Conservation (phyloP, 495 filamentous ascomycete species). For the Alectoria sarmentosa region DNA sequence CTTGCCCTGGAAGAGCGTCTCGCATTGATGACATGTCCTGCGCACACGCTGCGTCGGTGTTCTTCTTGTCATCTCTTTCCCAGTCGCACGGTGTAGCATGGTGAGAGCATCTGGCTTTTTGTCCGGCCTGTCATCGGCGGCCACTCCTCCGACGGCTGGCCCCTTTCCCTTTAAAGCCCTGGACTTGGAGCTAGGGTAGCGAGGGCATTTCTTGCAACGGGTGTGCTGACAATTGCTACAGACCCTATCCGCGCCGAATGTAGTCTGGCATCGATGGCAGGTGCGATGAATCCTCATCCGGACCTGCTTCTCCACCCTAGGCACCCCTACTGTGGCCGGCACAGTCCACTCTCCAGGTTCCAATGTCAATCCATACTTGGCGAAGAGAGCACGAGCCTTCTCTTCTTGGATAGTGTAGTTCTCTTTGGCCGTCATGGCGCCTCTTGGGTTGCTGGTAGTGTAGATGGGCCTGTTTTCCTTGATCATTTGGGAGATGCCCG, state of each 20-base stretch:
- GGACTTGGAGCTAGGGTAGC: slow-evolving; percentile 56
- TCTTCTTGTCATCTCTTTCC: slow-evolving; percentile 64
- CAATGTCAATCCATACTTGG: slow-evolving; percentile 65
- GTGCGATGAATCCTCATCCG: slow-evolving; percentile 84
- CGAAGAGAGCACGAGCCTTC: slow-evolving; percentile 62
- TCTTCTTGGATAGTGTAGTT: slow-evolving; percentile 54
- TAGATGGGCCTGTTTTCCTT: slow-evolving; percentile 18
- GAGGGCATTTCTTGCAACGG: slow-evolving; percentile 70
- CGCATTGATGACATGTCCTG: slow-evolving; percentile 71
- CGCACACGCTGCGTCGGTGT: slow-evolving; percentile 61
- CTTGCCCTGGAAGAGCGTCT: slow-evolving; percentile 50
- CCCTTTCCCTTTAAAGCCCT: slow-evolving; percentile 29
- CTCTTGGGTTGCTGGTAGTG: slow-evolving; percentile 9
- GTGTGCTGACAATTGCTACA: slow-evolving; percentile 68
- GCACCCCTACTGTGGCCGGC: slow-evolving; percentile 47
- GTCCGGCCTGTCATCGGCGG: slow-evolving; percentile 17
- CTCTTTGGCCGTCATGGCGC: slow-evolving; percentile 21
- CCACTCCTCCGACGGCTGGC: slow-evolving; percentile 28
- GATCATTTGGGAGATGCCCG: slow-evolving; percentile 18
- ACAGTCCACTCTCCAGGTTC: slow-evolving; percentile 63
- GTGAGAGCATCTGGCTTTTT: slow-evolving; percentile 39
- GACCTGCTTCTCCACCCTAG: slow-evolving; percentile 80
- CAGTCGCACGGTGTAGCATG: slow-evolving; percentile 55
- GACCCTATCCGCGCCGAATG: slow-evolving; percentile 61
- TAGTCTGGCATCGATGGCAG: slow-evolving; percentile 70